Conservation (phyloP, 208 protist species). For the Acanthamoeba culbertsoni region DNA sequence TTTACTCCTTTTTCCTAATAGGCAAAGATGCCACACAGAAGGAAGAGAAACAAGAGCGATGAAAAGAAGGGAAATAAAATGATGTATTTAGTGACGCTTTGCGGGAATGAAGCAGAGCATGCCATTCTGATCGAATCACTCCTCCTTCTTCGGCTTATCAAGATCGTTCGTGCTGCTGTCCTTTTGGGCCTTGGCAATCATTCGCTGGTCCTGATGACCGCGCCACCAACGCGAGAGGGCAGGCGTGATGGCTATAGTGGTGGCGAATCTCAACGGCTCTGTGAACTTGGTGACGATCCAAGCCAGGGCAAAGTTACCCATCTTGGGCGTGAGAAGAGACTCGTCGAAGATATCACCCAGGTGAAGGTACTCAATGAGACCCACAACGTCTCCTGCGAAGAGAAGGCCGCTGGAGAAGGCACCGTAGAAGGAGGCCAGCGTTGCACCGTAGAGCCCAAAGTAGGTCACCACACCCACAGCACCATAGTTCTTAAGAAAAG, state of each 20-base stretch:
- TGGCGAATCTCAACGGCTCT: slow-evolving; percentile 34
- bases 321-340: not conserved
- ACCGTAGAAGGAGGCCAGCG: slow-evolving; percentile 17
- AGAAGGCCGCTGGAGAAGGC: slow-evolving; percentile 9
- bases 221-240: slow-evolving; percentile 36
- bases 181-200: not conserved
- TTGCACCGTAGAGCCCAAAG: slow-evolving; percentile 48
- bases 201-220: not conserved
- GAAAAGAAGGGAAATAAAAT: too few relatives aligned
- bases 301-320: slow-evolving; percentile 47
- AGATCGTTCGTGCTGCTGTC: not conserved
- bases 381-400: slow-evolving; percentile 31
- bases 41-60: too few relatives aligned
- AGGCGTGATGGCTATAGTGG: slow-evolving; percentile 47
- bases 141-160: not conserved
- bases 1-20: not conserved
- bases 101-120: too few relatives aligned
- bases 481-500: slow-evolving; percentile 34
- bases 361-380: slow-evolving; percentile 26
- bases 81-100: too few relatives aligned
- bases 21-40: too few relatives aligned
- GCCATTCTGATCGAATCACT: too few relatives aligned
- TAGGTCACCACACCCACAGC: slow-evolving; percentile 42
- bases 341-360: not conserved
- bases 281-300: slow-evolving; percentile 60